phyloP scores from a whole-genome alignment of 1,284 basidiomycete species.

The Tilletia horrida region DNA sequence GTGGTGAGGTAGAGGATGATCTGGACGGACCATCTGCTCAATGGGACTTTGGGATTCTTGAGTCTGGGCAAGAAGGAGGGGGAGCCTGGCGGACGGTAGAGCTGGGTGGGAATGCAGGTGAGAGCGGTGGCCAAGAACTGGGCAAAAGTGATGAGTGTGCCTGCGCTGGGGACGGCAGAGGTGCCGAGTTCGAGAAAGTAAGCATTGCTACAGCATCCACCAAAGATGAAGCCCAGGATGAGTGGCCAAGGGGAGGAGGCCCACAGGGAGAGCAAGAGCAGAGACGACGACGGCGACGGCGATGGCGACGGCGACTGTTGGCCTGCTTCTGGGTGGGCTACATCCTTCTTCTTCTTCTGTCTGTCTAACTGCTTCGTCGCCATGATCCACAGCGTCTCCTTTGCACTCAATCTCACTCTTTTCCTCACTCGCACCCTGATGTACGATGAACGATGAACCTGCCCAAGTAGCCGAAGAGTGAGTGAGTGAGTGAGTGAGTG shows the following conservation, averaged over 20 bases:
- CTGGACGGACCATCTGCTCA: slow-evolving; percentile 73
- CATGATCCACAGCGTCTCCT: no score
- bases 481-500: no score
- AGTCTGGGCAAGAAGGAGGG: slow-evolving; percentile 21
- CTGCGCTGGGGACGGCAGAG: slow-evolving; percentile 35
- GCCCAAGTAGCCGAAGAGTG: no score
- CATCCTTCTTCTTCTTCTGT: not conserved
- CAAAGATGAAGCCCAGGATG: slow-evolving; percentile 51
- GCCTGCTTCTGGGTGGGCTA: no score
- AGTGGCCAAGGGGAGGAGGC: slow-evolving; percentile 34
- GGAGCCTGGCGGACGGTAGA: slow-evolving; percentile 14
- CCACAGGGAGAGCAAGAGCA: no score
- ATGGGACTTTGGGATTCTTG: slow-evolving; percentile 61
- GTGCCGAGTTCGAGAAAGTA: slow-evolving; percentile 47
- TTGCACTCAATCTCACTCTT: no score
- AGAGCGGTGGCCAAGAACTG: slow-evolving; percentile 48
- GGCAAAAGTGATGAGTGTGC: slow-evolving; percentile 49
- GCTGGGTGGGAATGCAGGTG: slow-evolving; percentile 34
- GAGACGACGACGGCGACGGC: not conserved
- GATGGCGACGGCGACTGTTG: not conserved
- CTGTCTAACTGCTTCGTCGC: no score
- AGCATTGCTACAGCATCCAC: slow-evolving; percentile 51
- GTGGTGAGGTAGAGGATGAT: slow-evolving; percentile 77
- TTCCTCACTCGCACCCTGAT: no score
- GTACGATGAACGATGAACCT: no score